These are phyloP conservation scores for Termitomyces sp. DNA, from an alignment of 768 basidiomycete species.

Conservation along the genomic window DNA sequence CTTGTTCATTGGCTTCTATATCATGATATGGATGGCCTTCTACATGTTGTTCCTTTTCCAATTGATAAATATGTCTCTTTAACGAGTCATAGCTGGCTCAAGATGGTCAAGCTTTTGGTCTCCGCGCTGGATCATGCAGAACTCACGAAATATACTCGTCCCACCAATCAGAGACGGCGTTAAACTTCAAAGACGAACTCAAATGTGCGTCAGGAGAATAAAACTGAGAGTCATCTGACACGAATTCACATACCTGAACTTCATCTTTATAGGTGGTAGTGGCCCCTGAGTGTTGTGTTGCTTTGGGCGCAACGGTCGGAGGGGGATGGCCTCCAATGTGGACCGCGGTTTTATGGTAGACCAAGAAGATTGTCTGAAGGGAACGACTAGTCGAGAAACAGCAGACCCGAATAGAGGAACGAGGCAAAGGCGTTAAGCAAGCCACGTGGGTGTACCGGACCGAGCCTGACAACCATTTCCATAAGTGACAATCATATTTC, in stretches of 20 bases:
- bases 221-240: background rate
- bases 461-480: too few relatives aligned
- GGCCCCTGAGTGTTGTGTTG: slow-evolving; percentile 16
- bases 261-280: slow-evolving; percentile 35
- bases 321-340: slow-evolving; percentile 33
- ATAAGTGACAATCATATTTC: too few relatives aligned
- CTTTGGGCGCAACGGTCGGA: slow-evolving; percentile 23
- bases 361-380: background rate
- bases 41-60: slow-evolving; percentile 70
- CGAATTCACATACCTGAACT: slow-evolving; percentile 45
- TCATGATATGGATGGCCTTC: slow-evolving; percentile 38
- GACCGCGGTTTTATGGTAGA: background rate
- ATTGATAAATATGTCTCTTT: slow-evolving; percentile 80
- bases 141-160: slow-evolving; percentile 85
- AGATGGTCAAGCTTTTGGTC: background rate
- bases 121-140: background rate
- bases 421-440: background rate
- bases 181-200: slow-evolving; percentile 85
- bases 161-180: slow-evolving; percentile 90
- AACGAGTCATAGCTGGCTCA: slow-evolving; percentile 69
- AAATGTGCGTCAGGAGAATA: background rate
- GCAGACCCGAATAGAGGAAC: background rate
- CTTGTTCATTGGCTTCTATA: slow-evolving; percentile 59
- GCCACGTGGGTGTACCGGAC: background rate
- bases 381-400: background rate